Base-by-base conservation (phyloP, 78 protist genomes). In the Acrasis kona region DNA sequence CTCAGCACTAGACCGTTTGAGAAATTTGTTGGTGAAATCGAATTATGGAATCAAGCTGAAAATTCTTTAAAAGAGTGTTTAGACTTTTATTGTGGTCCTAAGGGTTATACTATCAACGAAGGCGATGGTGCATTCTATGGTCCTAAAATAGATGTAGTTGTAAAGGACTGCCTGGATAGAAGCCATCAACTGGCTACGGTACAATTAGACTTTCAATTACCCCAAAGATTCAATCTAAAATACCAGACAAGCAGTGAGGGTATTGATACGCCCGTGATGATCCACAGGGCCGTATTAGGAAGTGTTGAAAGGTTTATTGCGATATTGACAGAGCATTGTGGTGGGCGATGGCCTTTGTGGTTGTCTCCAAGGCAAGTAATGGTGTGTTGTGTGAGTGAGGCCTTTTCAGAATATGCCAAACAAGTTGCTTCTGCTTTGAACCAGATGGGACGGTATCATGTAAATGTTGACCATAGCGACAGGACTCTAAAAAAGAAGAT, bases 101-200 rank as follows among this genome's bases (percentile, higher is more conserved):
- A 36, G 36, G n/a, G 67, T 32, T 95, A 94, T 92, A 10, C 37
- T 65, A 2, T 91, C 58, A 91, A 91, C 61, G 88, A 70, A 4
- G 95, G 97, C 29, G 98, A 91, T 73, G 99, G 99, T 38, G 98
- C 99, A 41, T 97, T 97, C 89, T 96, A 97, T 68, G 99, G 99
- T n/a, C 98, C 98, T 36, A 96, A 96, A 90, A 97, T 97, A 39
- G 98, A 96, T 87, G 82, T 97, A 74, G 77, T 78, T 5, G 77
- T 95, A 50, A 3, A 19, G 0, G 99, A 97, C 78, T 89, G 94
- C n/a, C 69, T 93, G 38, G 57, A 79, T 65, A 74, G 98, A 3
- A 1, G 19, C 31, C 91, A 84, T 84, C 99, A 97, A 81, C 89
- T 97, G 64, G 99, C 98, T 27, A 97, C 99, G 71, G 84, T 95